These are phyloP conservation scores for Microsporum ferrugineum DNA, from an alignment of 2,329 filamentous ascomycete species.

Conservation along the genomic window DNA sequence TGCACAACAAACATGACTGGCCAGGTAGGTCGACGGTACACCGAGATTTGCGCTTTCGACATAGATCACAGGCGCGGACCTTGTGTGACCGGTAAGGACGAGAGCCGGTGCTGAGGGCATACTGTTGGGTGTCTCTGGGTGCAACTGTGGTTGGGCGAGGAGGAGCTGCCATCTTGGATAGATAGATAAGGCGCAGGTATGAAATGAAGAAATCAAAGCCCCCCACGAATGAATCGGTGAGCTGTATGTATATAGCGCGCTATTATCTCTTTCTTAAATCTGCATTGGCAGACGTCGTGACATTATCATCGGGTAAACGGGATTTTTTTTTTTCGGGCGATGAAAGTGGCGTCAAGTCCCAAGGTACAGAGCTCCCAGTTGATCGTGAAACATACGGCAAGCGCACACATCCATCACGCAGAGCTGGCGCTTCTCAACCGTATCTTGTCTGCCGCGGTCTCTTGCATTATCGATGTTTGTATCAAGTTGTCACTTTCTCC, in stretches of 20 bases:
- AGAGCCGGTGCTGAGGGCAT: conserved; percentile 29
- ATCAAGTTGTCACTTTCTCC: background rate
- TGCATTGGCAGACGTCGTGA: background rate
- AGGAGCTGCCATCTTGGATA: conserved; percentile 5
- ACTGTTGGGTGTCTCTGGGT: conserved; percentile 7
- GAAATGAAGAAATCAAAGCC: background rate
- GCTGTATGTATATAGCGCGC: background rate
- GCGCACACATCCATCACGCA: background rate
- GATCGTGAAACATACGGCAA: background rate
- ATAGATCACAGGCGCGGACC: conserved; percentile 49
- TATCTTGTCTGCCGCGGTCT: background rate
- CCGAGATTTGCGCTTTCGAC: conserved; percentile 50
- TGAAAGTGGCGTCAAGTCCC: background rate
- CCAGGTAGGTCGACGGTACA: conserved; percentile 47
- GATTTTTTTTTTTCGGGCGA: background rate
- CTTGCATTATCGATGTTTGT: background rate
- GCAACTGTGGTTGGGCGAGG: conserved; percentile 1
- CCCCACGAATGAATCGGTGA: background rate
- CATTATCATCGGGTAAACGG: background rate
- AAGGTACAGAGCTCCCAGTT: background rate
- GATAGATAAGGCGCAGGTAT: background rate
- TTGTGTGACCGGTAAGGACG: conserved; percentile 53
- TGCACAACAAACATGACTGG: conserved; percentile 46
- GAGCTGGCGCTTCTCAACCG: background rate
- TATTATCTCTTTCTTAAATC: background rate